Percentiles rank a stretch among this genome's conserved stretches.
Evolutionary conservation across 2,329 filamentous ascomycete species (phyloP).

Genomic region (Pseudogymnoascus pannorum): DNA sequence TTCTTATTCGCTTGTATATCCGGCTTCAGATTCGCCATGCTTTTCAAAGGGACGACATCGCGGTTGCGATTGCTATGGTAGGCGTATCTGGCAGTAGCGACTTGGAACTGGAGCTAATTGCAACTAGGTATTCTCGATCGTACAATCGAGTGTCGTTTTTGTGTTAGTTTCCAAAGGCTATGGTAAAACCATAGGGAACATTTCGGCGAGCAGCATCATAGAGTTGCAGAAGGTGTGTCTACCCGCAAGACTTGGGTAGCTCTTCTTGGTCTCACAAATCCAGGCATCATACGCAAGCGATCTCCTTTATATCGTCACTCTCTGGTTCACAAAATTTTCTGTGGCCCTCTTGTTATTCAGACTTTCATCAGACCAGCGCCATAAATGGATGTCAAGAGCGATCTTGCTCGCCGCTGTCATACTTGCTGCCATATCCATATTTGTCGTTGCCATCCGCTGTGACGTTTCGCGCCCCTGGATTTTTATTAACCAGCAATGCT

Average conservation of each 20-base stretch:
- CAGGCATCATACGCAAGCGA: conserved; percentile 34
- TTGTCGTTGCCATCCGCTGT: conserved; percentile 36
- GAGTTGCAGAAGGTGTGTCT: conserved; percentile 32
- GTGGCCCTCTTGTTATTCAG: conserved; percentile 38
- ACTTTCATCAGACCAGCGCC: conserved; percentile 36
- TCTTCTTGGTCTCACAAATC: background rate
- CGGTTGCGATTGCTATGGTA: conserved; percentile 29
- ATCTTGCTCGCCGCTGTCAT: conserved; percentile 32
- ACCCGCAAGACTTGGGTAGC: background rate
- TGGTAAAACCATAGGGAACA: conserved; percentile 29
- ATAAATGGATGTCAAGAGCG: conserved; percentile 31
- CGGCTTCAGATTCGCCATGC: conserved; percentile 26
- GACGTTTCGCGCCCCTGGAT: conserved; percentile 32
- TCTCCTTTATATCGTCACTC: conserved; percentile 35
- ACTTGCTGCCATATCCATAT: conserved; percentile 33
- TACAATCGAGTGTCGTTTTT: conserved; percentile 34
- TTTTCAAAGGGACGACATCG: conserved; percentile 30
- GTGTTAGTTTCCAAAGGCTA: conserved; percentile 33
- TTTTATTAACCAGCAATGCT: conserved; percentile 26
- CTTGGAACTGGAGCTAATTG: conserved; percentile 15
- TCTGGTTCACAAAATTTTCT: conserved; percentile 38
- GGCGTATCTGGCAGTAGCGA: conserved; percentile 7
- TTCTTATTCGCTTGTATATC: conserved; percentile 35
- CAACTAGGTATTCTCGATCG: conserved; percentile 28
- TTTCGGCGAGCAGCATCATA: conserved; percentile 17